Conservation (phyloP, 1,139 yeast genomes). For the Schwanniomyces etchellsii region DNA sequence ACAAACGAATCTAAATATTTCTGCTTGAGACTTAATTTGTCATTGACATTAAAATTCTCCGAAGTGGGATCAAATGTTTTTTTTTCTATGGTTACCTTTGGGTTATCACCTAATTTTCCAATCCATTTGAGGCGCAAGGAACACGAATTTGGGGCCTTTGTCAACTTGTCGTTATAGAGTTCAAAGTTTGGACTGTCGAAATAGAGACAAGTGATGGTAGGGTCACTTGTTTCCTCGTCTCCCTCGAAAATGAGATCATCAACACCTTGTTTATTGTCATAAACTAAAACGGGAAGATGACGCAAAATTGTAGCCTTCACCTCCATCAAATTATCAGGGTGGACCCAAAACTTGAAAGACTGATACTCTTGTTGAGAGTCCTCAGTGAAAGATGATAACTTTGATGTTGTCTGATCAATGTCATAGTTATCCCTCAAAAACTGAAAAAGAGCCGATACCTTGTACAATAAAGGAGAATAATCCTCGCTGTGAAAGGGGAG, state of each 20-base stretch:
- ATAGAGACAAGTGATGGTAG: conserved; percentile 79
- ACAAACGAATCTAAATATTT: conserved; percentile 66
- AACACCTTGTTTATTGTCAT: conserved; percentile 40
- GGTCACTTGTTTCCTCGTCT: conserved; percentile 33
- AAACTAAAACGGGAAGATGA: conserved; percentile 87
- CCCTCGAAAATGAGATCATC: conserved; percentile 32
- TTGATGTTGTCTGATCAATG: conserved; percentile 35
- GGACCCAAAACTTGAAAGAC: conserved; percentile 91
- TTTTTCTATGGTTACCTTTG: conserved; percentile 77
- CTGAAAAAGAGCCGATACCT: conserved; percentile 75
- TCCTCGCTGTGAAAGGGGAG: conserved; percentile 94
- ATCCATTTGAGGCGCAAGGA: conserved; percentile 88
- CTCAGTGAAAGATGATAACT: conserved; percentile 43
- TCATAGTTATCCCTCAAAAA: conserved; percentile 66
- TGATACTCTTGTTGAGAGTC: conserved; percentile 54
- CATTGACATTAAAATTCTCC: conserved; percentile 51
- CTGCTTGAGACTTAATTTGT: conserved; percentile 65
- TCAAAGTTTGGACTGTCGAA: conserved; percentile 83
- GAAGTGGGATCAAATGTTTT: conserved; percentile 59
- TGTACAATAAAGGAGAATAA: conserved; percentile 83
- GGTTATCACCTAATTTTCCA: conserved; percentile 70
- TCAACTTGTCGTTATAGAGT: conserved; percentile 77
- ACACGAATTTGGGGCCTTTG: conserved; percentile 62
- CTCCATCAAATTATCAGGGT: conserved; percentile 94
- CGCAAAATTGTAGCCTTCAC: conserved; percentile 90